Percentiles rank a stretch among this genome's conserved stretches.
These are phyloP conservation scores for Candida nanaspora DNA, from an alignment of 805 yeast genomes.

Conservation along the genomic window DNA sequence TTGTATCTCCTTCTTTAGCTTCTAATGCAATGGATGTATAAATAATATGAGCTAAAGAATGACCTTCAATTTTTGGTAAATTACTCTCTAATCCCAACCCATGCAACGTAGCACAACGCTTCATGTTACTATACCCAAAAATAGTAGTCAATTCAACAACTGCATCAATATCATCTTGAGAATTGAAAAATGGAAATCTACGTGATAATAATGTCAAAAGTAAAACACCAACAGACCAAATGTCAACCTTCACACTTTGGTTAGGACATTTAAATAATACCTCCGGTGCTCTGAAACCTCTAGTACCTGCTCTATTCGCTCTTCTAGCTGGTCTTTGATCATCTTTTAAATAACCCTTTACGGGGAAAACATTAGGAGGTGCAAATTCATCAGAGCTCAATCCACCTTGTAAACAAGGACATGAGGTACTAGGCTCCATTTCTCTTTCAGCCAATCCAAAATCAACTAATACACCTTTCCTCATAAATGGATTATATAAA, in stretches of 20 bases:
- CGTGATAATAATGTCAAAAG: conserved; percentile 69
- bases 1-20: conserved; percentile 43
- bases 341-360: conserved; percentile 73
- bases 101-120: conserved; percentile 73
- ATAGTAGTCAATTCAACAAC: conserved; percentile 74
- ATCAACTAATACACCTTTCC: conserved; percentile 80
- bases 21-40: conserved; percentile 38
- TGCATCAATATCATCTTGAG: conserved; percentile 91
- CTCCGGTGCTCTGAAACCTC: conserved; percentile 94
- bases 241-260: conserved; percentile 75
- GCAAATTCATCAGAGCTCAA: conserved; percentile 20
- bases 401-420: conserved; percentile 51
- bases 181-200: conserved; percentile 89
- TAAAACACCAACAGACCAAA: conserved; percentile 92
- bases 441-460: conserved; percentile 84
- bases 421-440: conserved; percentile 21
- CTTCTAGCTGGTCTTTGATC: conserved; percentile 85
- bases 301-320: conserved; percentile 94
- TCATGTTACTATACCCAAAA: conserved; percentile 70
- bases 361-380: conserved; percentile 29
- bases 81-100: conserved; percentile 80
- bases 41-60: conserved; percentile 34
- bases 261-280: conserved; percentile 80
- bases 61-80: conserved; percentile 40
- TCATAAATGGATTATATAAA: conserved; percentile 55